A percentile compares a stretch with the other conserved stretches of the same genome.
Evolutionary conservation across 2,329 filamentous ascomycete genomes (phyloP).

Genomic region (Balansia obtecta): DNA sequence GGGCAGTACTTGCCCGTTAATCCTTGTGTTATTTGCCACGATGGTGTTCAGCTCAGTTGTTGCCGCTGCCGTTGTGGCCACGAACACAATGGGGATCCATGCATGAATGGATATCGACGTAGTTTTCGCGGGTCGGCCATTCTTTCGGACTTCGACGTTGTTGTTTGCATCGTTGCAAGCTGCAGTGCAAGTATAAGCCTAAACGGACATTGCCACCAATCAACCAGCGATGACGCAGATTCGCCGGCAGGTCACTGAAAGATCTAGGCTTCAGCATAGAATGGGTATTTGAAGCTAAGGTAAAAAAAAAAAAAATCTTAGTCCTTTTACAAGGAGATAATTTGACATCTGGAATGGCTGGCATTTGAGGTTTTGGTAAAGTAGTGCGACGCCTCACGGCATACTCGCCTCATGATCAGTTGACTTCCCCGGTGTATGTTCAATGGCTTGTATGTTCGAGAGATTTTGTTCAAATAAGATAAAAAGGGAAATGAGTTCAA

Average conservation of each 20-base stretch:
- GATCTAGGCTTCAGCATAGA: neutral
- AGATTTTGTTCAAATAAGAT: no score
- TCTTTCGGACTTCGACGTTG: slow-evolving; percentile 76
- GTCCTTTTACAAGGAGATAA: no score
- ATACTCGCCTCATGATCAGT: no score
- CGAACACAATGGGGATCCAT: slow-evolving; percentile 83
- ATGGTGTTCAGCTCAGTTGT: slow-evolving; percentile 94
- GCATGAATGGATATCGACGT: slow-evolving; percentile 98
- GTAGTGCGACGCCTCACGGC: no score
- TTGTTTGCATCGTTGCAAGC: slow-evolving; percentile 57
- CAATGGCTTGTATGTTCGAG: no score
- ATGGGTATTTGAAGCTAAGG: no score
- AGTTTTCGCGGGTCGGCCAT: slow-evolving; percentile 87
- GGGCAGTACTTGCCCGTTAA: slow-evolving; percentile 79
- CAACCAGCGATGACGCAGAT: slow-evolving; percentile 2
- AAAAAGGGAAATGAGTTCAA: no score
- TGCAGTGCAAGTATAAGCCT: slow-evolving; percentile 5
- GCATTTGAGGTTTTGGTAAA: no score
- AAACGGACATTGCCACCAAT: slow-evolving; percentile 3
- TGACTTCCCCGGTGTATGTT: no score
- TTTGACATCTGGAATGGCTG: no score
- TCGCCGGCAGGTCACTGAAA: neutral
- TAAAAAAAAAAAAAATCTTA: no score
- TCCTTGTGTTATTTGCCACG: slow-evolving; percentile 84
- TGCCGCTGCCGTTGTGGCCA: slow-evolving; percentile 71